These are phyloP conservation scores for Chenopodium formosanum DNA, from an alignment of 148 eudicot genomes.

Conservation along the genomic window DNA sequence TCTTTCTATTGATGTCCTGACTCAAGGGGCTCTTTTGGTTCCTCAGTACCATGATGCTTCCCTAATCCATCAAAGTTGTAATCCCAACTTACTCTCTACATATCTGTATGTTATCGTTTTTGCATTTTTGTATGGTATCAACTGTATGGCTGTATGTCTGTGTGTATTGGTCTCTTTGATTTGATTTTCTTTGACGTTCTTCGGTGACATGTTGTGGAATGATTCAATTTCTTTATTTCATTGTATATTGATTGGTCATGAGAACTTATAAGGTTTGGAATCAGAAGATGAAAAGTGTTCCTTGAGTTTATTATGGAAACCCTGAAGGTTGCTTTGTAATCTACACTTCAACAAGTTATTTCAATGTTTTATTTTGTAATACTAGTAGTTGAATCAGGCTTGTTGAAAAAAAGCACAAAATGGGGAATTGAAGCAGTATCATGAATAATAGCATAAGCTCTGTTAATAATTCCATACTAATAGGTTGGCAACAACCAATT, in stretches of 20 bases:
- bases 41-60: slow-evolving; percentile 38
- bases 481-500: too few relatives aligned
- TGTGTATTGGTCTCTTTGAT: neutral
- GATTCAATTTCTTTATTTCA: neutral
- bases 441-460: too few relatives aligned
- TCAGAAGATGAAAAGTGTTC: neutral
- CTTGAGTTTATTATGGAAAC: neutral
- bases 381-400: too few relatives aligned
- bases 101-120: neutral
- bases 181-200: neutral
- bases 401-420: too few relatives aligned
- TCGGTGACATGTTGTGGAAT: neutral
- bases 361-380: too few relatives aligned
- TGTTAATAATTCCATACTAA: too few relatives aligned
- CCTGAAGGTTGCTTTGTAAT: neutral
- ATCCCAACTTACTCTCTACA: neutral
- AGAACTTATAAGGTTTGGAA: neutral
- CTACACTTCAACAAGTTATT: neutral
- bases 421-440: too few relatives aligned
- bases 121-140: neutral
- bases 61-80: slow-evolving; percentile 20
- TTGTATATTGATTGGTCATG: neutral
- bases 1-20: slow-evolving; percentile 4
- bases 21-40: slow-evolving; percentile 21
- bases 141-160: neutral